These are phyloP conservation scores for Haematococcus lacustris DNA, from an alignment of 139 green algal genomes.

Conservation along the genomic window DNA sequence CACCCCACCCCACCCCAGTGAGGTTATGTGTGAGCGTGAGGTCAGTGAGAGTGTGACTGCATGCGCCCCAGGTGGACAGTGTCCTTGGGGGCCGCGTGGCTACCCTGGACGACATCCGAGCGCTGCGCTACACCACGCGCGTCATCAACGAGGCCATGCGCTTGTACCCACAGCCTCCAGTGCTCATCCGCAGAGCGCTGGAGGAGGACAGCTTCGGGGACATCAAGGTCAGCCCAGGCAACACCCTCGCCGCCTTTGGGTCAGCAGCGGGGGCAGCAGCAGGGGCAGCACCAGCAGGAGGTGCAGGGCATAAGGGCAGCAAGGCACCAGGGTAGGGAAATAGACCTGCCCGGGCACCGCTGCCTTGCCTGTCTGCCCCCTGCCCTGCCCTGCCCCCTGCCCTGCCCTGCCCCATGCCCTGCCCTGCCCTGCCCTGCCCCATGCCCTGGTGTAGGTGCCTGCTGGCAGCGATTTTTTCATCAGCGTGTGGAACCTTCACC, in stretches of 20 bases:
- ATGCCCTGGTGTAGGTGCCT: not conserved
- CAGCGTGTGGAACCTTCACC: conserved; percentile 96
- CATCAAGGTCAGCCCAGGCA: not conserved
- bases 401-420: too few relatives aligned
- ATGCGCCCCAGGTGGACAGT: conserved; percentile 51
- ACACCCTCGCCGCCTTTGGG: not conserved
- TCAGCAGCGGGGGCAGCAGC: not conserved
- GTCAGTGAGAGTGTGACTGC: not conserved
- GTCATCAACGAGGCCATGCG: conserved; percentile 51
- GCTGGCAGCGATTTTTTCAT: conserved; percentile 96
- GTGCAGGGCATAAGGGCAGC: not conserved
- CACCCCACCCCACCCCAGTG: not conserved
- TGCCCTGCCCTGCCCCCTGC: too few relatives aligned
- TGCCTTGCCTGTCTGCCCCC: too few relatives aligned
- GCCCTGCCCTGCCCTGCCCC: not conserved
- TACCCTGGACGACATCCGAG: conserved; percentile 59
- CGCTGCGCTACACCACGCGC: conserved; percentile 56
- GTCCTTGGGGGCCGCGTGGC: conserved; percentile 54
- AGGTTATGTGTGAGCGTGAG: not conserved
- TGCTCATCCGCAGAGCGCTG: conserved; percentile 89
- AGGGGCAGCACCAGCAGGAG: not conserved
- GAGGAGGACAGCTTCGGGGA: conserved; percentile 41
- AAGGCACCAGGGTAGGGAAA: not conserved
- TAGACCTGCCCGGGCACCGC: too few relatives aligned
- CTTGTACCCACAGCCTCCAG: conserved; percentile 60